These are phyloP conservation scores for Phytophthora ramorum DNA, from an alignment of 352 stramenopile genomes.

Conservation along the genomic window DNA sequence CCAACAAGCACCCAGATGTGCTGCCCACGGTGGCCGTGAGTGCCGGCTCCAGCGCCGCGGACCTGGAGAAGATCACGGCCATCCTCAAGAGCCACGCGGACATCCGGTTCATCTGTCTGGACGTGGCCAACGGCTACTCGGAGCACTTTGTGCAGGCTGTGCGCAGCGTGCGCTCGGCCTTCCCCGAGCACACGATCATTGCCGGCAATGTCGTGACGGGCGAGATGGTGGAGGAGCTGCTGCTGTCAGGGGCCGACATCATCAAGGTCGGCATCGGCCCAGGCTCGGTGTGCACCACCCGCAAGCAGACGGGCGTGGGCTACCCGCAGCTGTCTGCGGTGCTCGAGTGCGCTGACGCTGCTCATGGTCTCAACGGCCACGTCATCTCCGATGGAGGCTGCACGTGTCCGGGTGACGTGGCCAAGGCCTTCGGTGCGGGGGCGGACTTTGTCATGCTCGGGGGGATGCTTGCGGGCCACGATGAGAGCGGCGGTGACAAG, in stretches of 20 bases:
- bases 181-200: conserved; percentile 90
- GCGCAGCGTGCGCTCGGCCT: conserved; percentile 54
- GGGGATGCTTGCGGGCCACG: conserved; percentile 92
- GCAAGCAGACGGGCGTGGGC: conserved; percentile 93
- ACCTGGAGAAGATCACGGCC: conserved; percentile 74
- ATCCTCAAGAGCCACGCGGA: conserved; percentile 66
- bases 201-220: conserved; percentile 93
- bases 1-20: conserved; percentile 51
- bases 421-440: conserved; percentile 92
- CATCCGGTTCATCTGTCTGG: conserved; percentile 90
- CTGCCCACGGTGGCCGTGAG: conserved; percentile 83
- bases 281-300: conserved; percentile 92
- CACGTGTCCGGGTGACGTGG: conserved; percentile 89
- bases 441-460: conserved; percentile 95
- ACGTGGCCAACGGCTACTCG: conserved; percentile 92
- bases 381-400: conserved; percentile 92
- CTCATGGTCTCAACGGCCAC: conserved; percentile 89
- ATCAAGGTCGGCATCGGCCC: conserved; percentile 95
- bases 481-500: conserved; percentile 90
- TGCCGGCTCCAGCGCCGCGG: conserved; percentile 69
- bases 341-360: conserved; percentile 92
- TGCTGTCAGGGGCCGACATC: conserved; percentile 92
- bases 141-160: conserved; percentile 89
- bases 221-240: conserved; percentile 93
- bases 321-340: conserved; percentile 93